These are phyloP conservation scores for Discostella stelligera DNA, from an alignment of 352 stramenopile species.

Conservation along the genomic window DNA sequence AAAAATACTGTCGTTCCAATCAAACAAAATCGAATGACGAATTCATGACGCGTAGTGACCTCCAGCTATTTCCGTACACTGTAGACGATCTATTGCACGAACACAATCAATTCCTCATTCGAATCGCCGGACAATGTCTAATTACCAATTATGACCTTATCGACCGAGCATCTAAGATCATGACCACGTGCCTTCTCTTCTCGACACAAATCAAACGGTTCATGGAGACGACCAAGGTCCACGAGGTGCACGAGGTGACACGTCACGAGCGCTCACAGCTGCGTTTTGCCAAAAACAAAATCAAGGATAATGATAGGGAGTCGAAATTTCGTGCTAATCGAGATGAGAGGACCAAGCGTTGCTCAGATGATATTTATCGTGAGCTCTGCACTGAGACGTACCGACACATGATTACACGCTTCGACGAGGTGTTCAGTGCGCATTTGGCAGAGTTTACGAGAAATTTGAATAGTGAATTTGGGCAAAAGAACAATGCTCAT, in stretches of 20 bases:
- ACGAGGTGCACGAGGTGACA: slow-evolving; percentile 39
- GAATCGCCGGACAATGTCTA: slow-evolving; percentile 95
- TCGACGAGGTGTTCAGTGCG: slow-evolving; percentile 73
- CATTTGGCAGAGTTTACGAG: slow-evolving; percentile 75
- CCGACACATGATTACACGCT: slow-evolving; percentile 72
- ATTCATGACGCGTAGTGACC: neutral
- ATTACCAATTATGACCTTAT: slow-evolving; percentile 95
- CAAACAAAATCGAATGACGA: slow-evolving; percentile 3
- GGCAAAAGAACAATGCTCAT: slow-evolving; percentile 50
- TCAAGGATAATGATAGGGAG: slow-evolving; percentile 29
- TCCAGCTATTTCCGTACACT: slow-evolving; percentile 72
- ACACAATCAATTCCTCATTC: slow-evolving; percentile 94
- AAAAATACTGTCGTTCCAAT: slow-evolving; percentile 29
- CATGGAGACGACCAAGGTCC: slow-evolving; percentile 63
- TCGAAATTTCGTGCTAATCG: slow-evolving; percentile 25
- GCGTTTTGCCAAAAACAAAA: slow-evolving; percentile 27
- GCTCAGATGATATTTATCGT: slow-evolving; percentile 57
- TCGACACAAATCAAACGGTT: slow-evolving; percentile 92
- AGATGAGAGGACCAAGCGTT: slow-evolving; percentile 36
- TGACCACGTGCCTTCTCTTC: slow-evolving; percentile 95
- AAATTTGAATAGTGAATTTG: slow-evolving; percentile 51
- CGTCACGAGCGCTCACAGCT: slow-evolving; percentile 40
- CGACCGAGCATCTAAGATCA: slow-evolving; percentile 91
- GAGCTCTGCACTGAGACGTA: slow-evolving; percentile 72
- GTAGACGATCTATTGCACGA: slow-evolving; percentile 93